Base-by-base conservation (phyloP, 2,329 filamentous ascomycete species). In the Microcyclospora pomicola region DNA sequence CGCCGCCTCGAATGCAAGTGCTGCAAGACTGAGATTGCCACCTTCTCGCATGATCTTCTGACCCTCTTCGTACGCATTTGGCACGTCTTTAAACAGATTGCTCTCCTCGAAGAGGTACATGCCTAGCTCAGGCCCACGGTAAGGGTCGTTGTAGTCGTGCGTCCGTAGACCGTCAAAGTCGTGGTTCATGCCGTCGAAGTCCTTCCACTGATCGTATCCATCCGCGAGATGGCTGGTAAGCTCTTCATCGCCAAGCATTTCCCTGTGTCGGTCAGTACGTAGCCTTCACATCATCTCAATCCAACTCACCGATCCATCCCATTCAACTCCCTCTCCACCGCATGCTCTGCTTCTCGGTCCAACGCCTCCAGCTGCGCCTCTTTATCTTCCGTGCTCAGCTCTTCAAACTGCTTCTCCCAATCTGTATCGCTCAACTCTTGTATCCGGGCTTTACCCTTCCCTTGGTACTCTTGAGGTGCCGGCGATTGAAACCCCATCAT, bases 381-480 rank as follows among this genome's bases (percentile, higher is more conserved):
- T 50, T 72, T 63, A 54, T 79, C 72, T 43, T 77, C 68, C 45
- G 80, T 65, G 58, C 88, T 84, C 57, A 95, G 78, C 61, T 91
- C 77, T 40, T 85, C 82, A 60, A 98, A 98, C 60, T 96, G 86
- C 51, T 86, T 84, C 62, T 96, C 88, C 91, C 91, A 96, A 55
- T 93, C 81, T 54, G 80, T 60, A 51, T 98, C 88, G 57, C 95
- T 85, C 15, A 96, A 73, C 64, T 96, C 91, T 10, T 96, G 80
- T 64, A 96, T 74, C 28, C 73, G 66, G 5, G 67, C 75, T 61
- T 92, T 93, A 30, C 82, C 87, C 59, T 96, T 96, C 42, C 82
- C 83, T 60, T 86, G 61, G 32, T 66, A 63, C 46, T 65, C 56
- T 41, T 54, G 46, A 45, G 50, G 46, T 32, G 45, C 55, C 36